A percentile compares a stretch with the other conserved stretches of the same genome.
These are phyloP conservation scores for Pythium brachiatum DNA, from an alignment of 352 stramenopile genomes.

Conservation along the genomic window DNA sequence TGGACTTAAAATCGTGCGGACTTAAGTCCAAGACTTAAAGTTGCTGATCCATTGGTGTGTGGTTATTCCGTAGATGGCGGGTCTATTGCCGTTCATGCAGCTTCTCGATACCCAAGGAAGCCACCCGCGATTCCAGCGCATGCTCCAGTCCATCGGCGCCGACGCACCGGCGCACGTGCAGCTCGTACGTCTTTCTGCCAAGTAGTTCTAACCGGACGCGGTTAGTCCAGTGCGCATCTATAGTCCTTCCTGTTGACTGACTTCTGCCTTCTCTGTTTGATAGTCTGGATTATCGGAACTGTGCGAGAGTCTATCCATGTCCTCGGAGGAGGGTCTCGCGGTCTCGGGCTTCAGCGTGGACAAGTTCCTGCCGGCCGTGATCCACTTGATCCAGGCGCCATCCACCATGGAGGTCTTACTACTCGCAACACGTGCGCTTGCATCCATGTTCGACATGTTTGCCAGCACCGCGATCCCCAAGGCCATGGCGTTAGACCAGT, in stretches of 20 bases:
- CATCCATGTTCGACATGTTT: conserved; percentile 57
- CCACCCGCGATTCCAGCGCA: conserved; percentile 39
- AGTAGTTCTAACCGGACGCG: not conserved
- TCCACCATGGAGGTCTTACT: conserved; percentile 66
- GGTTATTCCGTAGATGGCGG: conserved; percentile 26
- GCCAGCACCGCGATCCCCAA: conserved; percentile 38
- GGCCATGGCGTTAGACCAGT: conserved; percentile 26
- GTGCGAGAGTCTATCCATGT: conserved; percentile 68
- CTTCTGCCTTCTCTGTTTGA: not conserved
- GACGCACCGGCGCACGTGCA: conserved; percentile 38
- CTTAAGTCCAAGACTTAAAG: not conserved
- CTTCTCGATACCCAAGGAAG: conserved; percentile 32
- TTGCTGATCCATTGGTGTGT: not conserved
- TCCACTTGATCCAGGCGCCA: conserved; percentile 38
- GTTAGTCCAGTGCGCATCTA: too few species aligned
- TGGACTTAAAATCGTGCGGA: not conserved
- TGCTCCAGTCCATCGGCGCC: conserved; percentile 37
- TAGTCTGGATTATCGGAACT: conserved; percentile 53
- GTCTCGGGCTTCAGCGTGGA: conserved; percentile 68
- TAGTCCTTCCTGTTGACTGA: not conserved
- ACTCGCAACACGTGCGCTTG: conserved; percentile 49
- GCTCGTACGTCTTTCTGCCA: conserved; percentile 29
- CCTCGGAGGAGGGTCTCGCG: conserved; percentile 58
- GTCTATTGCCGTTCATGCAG: conserved; percentile 57
- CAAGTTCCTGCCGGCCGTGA: conserved; percentile 45